A percentile compares a stretch with the other conserved stretches of the same genome.
phyloP scores from a whole-genome alignment of 306 rosid species.

The Canavalia gladiata region DNA sequence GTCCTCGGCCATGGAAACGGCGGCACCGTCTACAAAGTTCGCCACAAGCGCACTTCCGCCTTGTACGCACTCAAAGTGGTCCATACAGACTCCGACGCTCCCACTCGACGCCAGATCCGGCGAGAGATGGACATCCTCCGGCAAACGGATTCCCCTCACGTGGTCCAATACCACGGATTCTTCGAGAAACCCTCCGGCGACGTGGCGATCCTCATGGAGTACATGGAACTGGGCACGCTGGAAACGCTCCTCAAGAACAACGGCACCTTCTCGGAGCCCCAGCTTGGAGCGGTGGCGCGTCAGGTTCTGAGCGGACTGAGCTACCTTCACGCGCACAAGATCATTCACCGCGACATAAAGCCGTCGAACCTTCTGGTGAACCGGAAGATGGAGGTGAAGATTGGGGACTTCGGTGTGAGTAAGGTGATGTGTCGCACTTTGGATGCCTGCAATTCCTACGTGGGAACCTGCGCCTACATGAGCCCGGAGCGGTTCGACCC shows the following conservation, averaged over 20 bases:
- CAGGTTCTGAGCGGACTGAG: slow-evolving; percentile 69
- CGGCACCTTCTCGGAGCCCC: slow-evolving; percentile 62
- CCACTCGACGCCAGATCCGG: slow-evolving; percentile 59
- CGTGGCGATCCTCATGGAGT: slow-evolving; percentile 75
- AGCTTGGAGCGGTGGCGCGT: slow-evolving; percentile 60
- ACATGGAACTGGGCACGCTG: slow-evolving; percentile 72
- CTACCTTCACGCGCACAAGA: slow-evolving; percentile 79
- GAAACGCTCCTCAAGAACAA: slow-evolving; percentile 51
- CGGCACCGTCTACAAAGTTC: slow-evolving; percentile 75
- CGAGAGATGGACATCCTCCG: slow-evolving; percentile 73
- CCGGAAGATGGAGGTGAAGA: slow-evolving; percentile 65
- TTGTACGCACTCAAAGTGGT: slow-evolving; percentile 67
- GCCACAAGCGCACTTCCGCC: slow-evolving; percentile 57
- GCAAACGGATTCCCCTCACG: slow-evolving; percentile 66
- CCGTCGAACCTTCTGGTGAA: slow-evolving; percentile 72
- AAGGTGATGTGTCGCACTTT: slow-evolving; percentile 68
- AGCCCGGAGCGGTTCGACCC: slow-evolving; percentile 90
- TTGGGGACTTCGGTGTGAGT: slow-evolving; percentile 83
- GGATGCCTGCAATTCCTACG: slow-evolving; percentile 76
- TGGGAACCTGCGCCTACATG: slow-evolving; percentile 87
- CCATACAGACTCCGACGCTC: slow-evolving; percentile 57
- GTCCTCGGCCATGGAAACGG: slow-evolving; percentile 81
- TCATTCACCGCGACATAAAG: slow-evolving; percentile 77
- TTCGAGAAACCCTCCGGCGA: slow-evolving; percentile 75
- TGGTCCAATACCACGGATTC: slow-evolving; percentile 56